Evolutionary conservation across 1,284 basidiomycete genomes (phyloP).

Genomic region (Trametes sp.): DNA sequence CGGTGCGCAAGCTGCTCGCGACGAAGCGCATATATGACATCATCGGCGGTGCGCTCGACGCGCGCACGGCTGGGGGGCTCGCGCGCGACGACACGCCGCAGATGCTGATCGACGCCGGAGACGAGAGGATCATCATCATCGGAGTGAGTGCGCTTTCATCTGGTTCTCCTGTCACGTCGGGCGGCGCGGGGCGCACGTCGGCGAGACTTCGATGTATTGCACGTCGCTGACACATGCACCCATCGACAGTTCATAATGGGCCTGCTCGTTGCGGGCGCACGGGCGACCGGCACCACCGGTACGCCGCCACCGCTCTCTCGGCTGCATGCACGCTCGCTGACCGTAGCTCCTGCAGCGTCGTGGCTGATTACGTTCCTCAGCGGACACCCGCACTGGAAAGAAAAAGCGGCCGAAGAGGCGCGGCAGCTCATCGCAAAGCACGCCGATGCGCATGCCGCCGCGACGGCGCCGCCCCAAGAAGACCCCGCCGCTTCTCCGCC

Average conservation of each 20-base stretch:
- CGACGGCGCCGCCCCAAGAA: conserved; percentile 24
- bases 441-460: conserved; percentile 52
- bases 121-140: conserved; percentile 70
- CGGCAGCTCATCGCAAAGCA: conserved; percentile 56
- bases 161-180: conserved; percentile 16
- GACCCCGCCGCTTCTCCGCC: conserved; percentile 6
- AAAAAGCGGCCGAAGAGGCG: conserved; percentile 63
- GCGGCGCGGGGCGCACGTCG: neutral
- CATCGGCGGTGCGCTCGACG: conserved; percentile 59
- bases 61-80: conserved; percentile 60
- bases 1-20: conserved; percentile 70
- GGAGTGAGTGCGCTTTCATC: conserved; percentile 58
- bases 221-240: conserved; percentile 23
- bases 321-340: conserved; percentile 26
- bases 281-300: conserved; percentile 78
- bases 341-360: conserved; percentile 51
- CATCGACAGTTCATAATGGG: conserved; percentile 77
- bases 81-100: conserved; percentile 71
- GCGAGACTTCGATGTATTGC: neutral
- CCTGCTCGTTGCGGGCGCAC: conserved; percentile 73
- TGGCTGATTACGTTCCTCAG: conserved; percentile 77
- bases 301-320: conserved; percentile 28
- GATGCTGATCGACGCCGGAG: conserved; percentile 70
- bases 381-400: conserved; percentile 66
- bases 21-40: conserved; percentile 79